These are phyloP conservation scores for Lactarius psammicola DNA, from an alignment of 768 basidiomycete genomes.

Conservation along the genomic window DNA sequence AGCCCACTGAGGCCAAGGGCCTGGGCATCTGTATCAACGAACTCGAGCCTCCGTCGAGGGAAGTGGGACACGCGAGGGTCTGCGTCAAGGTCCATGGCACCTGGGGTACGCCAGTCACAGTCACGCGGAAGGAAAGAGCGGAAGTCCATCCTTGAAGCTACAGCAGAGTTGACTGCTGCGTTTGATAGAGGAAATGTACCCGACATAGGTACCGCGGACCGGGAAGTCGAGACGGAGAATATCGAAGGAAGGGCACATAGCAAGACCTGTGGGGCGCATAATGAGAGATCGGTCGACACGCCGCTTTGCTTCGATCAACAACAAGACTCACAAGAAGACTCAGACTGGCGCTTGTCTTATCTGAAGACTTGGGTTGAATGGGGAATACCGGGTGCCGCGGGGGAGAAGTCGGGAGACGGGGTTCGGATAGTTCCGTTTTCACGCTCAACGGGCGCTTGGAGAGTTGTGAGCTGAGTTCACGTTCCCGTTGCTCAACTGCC, in stretches of 20 bases:
- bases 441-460: conserved; percentile 40
- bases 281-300: conserved; percentile 28
- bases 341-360: conserved; percentile 50
- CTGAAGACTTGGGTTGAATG: conserved; percentile 50
- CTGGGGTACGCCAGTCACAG: conserved; percentile 36
- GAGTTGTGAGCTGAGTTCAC: conserved; percentile 61
- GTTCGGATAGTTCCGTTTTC: conserved; percentile 61
- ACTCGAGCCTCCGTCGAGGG: conserved; percentile 51
- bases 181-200: conserved; percentile 53
- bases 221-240: conserved; percentile 57
- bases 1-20: conserved; percentile 55
- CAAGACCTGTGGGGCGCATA: conserved; percentile 52
- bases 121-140: conserved; percentile 36
- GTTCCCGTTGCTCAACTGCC: conserved; percentile 64
- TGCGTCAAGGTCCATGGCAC: conserved; percentile 48
- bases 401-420: conserved; percentile 45
- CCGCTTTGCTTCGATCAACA: conserved; percentile 18
- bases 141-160: conserved; percentile 35
- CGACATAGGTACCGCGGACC: conserved; percentile 48
- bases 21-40: conserved; percentile 50
- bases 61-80: conserved; percentile 40
- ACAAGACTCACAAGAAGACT: conserved; percentile 62
- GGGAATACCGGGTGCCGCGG: conserved; percentile 37
- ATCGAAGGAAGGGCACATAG: conserved; percentile 75
- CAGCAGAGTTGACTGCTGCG: conserved; percentile 33